Evolutionary conservation across 225 moss, liverwort and hornwort genomes (phyloP), one percentile per base, ranked within the genome.

Genomic region (Takakia lepidozioides): DNA sequence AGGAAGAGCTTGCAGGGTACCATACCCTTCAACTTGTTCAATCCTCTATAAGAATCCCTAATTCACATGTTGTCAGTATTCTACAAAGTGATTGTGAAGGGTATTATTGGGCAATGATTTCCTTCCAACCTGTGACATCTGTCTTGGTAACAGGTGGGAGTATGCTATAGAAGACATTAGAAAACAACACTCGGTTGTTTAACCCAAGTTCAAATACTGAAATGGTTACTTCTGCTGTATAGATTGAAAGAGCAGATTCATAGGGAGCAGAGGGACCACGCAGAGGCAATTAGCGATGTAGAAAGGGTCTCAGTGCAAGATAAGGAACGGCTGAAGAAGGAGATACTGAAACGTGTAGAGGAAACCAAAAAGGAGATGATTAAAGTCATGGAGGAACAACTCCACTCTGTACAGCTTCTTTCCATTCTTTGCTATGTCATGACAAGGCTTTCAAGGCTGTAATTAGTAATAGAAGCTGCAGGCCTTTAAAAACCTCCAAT

Each of bases 301-400:
- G 93, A 88, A 69, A 80, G 85, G 42, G 67, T 75, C 23, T 85
- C 64, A n/a, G 57, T 93, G 10, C 85, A 88, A 64, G 93, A 93
- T 24, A 83, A 80, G 55, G 85, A 93, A 65, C 80, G 78, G 34
- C 73, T 93, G 10, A 81, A 83, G 43, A 93, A 86, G 52, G 85
- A 88, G n/a, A 88, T 93, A 30, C 54, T 63, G 51, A 75, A 24
- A 43, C 74, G 71, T 29, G 73, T 93, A 3, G 73, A 81, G 14
- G 88, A 83, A 16, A 93, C 83, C 22, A 88, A 74, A 47, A 58
- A 58, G 50, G 74, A 80, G 59, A 92, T 85, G 82, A 73, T 67
- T 2, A 62, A 65, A 2, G 40, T 71, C 32, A 63, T 88, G 5
- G 71, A 76, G 51, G 78, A 83, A 3, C 85, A 81, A 39, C 85